Evolutionary conservation across 805 yeast species (phyloP).

Genomic region (Limtongia smithiae): DNA sequence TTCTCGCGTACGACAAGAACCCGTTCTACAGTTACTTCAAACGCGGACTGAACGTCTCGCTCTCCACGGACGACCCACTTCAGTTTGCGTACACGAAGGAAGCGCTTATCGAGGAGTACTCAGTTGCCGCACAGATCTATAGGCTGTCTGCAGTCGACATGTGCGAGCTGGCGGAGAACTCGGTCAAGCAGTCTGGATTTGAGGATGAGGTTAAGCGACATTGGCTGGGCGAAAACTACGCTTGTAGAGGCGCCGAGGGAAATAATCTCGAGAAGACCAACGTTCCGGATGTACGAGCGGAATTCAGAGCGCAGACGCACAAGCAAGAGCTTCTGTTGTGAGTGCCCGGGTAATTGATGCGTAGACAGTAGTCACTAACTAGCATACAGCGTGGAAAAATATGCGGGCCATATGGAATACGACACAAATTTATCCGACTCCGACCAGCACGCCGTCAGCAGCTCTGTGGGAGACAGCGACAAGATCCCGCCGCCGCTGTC

Average conservation of each 20-base stretch:
- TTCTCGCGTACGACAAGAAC: constrained; percentile 92
- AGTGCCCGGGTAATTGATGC: neutral
- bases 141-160: constrained; percentile 91
- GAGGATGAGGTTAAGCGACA: constrained; percentile 81
- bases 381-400: constrained; percentile 11
- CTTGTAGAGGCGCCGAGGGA: constrained; percentile 61
- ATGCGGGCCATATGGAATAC: constrained; percentile 1
- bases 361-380: neutral
- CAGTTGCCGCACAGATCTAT: constrained; percentile 97
- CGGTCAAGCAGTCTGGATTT: constrained; percentile 92
- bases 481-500: neutral
- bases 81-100: constrained; percentile 97
- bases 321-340: constrained; percentile 55
- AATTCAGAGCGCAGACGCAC: constrained; percentile 79
- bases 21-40: constrained; percentile 90
- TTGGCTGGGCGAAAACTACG: constrained; percentile 75
- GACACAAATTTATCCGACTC: neutral
- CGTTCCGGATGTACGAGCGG: constrained; percentile 84
- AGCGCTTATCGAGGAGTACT: constrained; percentile 94
- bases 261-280: constrained; percentile 91
- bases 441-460: neutral
- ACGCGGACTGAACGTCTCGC: constrained; percentile 88
- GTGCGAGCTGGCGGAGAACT: constrained; percentile 93
- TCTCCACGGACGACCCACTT: constrained; percentile 95
- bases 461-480: neutral